Base-by-base conservation (phyloP, 805 yeast species). In the Candida orba region DNA sequence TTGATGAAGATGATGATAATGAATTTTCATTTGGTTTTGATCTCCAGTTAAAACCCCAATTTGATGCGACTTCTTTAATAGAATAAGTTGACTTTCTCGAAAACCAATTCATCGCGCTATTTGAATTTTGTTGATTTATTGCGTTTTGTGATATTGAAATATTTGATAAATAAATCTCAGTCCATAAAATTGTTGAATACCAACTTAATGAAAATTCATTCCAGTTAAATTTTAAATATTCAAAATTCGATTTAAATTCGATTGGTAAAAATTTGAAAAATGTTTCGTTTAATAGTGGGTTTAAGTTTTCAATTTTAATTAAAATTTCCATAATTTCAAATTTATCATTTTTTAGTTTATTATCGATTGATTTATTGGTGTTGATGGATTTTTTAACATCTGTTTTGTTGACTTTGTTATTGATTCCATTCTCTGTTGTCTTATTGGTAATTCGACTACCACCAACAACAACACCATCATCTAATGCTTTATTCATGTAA, bases 101-200 rank as follows among this genome's bases (percentile, higher is more conserved):
- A 41, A 55, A 58, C 61, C 62, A 58, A 3, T 49, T 36, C 4
- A 27, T 23, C 17, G 41, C 44, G 8, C 42, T 36, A 1, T 44
- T 40, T 25, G 43, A 36, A 7, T 35, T 43, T 10, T 36, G 43
- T 17, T 33, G 43, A 15, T 43, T 37, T 2, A 23, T 29, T 2
- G 46, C 37, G 7, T 38, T 12, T 17, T 29, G n/a, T 10, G 51
- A 52, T 13, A 27, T 43, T 3, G 49, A 30, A 12, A 45, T 38
- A n/a, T 43, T 45, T 12, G 47, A 43, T 20, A 59, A 51, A 52
- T 70, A 83, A 0, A 83, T 71, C 29, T 67, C 63, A 2, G 80
- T 77, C 80, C 85, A 83, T 23, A 85, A 53, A 9, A 83, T 65
- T 5, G 84, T 72, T 34, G 73, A 69, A 60, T 85, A 85, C 95